Evolutionary conservation across 129 eudicot species (phyloP), one percentile per base, ranked within the genome.

Genomic region (Cynara cardunculus): DNA sequence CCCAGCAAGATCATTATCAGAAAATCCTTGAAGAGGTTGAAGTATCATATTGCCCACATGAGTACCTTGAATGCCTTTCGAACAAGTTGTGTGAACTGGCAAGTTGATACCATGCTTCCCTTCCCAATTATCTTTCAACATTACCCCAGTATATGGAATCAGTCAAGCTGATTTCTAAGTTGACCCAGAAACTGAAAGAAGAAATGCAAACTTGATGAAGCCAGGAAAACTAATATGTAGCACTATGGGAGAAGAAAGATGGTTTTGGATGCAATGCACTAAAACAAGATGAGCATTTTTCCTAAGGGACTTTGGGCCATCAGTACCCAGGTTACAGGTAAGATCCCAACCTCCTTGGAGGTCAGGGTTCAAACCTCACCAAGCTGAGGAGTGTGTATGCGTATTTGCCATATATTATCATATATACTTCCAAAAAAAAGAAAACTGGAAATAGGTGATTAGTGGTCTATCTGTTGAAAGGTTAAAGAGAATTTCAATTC

Each of bases 51-150:
- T 83, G 76, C 77, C 80, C 77, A 77, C 78, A 81, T 71, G 85
- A 77, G 77, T 32, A 39, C 76, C 77, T 34, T 7, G 74, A 44
- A n/a, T 39, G 21, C 44, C 76, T 62, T 75, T 41, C 34, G 77
- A 44, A 80, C 24, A 72, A 70, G 85, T 26, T 70, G 67, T 19
- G 73, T 66, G 85, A 46, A 76, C 85, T 7, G 83, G 87, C 35
- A 53, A 16, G 82, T 44, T 69, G 21, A 61, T 76, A 72, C 73
- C 82, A 49, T 75, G 83, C 73, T 83, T 84, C 39, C 81, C 84
- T 76, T 83, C 89, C 91, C 89, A 85, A 53, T 84, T 87, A 74
- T 83, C 87, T 81, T 83, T 71, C 80, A 70, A 73, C 84, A 74
- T 73, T 70, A 78, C 72, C 85, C 77, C 75, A 67, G 31, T 32